A percentile compares a stretch with the other conserved stretches of the same genome.
Evolutionary conservation across 1,139 yeast genomes (phyloP).

Genomic region (Debaryomyces sp.): DNA sequence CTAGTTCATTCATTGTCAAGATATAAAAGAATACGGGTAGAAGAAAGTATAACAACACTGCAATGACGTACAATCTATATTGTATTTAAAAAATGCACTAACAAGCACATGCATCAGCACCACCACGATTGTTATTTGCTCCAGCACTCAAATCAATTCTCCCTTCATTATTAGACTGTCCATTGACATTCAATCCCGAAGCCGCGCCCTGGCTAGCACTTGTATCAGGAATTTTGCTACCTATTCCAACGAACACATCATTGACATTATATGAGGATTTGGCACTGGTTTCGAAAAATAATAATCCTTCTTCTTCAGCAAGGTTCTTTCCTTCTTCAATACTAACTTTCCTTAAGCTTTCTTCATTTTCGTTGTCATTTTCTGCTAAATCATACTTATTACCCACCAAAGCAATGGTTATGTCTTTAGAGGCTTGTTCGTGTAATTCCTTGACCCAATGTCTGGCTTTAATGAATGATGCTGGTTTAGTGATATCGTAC

Average conservation of each 20-base stretch:
- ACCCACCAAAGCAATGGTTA: constrained; percentile 91
- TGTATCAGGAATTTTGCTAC: constrained; percentile 71
- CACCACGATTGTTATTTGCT: constrained; percentile 11
- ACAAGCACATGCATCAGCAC: constrained; percentile 17
- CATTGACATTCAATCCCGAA: constrained; percentile 10
- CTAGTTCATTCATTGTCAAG: background rate
- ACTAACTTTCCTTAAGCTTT: constrained; percentile 71
- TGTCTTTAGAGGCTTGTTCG: constrained; percentile 91
- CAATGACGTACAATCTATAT: constrained; percentile 2
- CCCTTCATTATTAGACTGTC: constrained; percentile 19
- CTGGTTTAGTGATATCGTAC: constrained; percentile 94
- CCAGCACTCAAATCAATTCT: constrained; percentile 28
- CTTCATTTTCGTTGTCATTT: constrained; percentile 28
- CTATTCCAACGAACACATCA: constrained; percentile 81
- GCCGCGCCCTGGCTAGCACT: constrained; percentile 9
- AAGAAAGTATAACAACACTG: background rate
- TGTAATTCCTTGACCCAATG: constrained; percentile 98
- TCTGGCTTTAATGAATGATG: constrained; percentile 97
- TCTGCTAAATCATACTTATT: constrained; percentile 79
- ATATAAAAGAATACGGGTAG: background rate
- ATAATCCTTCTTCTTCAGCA: constrained; percentile 70
- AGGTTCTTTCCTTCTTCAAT: constrained; percentile 82
- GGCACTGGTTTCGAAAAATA: constrained; percentile 93
- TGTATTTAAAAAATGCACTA: constrained; percentile 4
- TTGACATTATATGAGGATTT: constrained; percentile 84